Base-by-base conservation (phyloP, 2,329 filamentous ascomycete genomes). In the Clonostachys rhizophaga region DNA sequence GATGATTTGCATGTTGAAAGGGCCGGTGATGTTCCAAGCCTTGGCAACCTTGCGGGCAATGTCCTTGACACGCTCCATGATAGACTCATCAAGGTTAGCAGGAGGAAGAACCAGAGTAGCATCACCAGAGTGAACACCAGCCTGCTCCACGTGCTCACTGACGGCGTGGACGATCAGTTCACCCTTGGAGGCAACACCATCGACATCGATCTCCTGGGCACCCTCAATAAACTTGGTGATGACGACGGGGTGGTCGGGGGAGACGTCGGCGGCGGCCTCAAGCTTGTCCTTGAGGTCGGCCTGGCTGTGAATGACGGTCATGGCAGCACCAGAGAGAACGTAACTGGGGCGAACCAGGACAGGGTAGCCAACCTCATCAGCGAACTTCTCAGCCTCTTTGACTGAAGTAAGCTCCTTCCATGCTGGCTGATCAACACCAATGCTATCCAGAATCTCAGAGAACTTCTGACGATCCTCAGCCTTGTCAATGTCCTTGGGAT, bases 1-100 rank as follows among this genome's bases (percentile, higher is more conserved):
- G 80, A 99, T 97, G 70, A 99, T 95, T 66, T 99, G 94, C 92
- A 99, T 97, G 80, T 99, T 99, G 83, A 97, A 99, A 49, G 94
- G 94, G 47, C 94, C 94, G 17, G 91, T 97, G 67, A 97, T 97
- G 62, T 81, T 91, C 90, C 92, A 96, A 43, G 94, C 94, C 71
- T 94, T 88, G 55, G 94, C 94, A 45, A 99, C 91, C 81, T 96
- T 97, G 69, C 91, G 71, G 14, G 94, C 92, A 58, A 99, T 97
- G 57, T 89, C 89, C 83, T 96, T 97, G 62, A 96, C 82, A 51
- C 94, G 89, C 54, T 81, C 82, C 80, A 96, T 87, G 55, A 86
- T 87, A 49, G 70, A 71, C 57, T 86, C 75, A 54, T 95, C 88
- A 20, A 97, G 83, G 64, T 81, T 87, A 52, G 76, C 83, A 5